These are phyloP conservation scores for Colletotrichum cuscutae DNA, from an alignment of 2,329 filamentous ascomycete genomes.

Conservation along the genomic window DNA sequence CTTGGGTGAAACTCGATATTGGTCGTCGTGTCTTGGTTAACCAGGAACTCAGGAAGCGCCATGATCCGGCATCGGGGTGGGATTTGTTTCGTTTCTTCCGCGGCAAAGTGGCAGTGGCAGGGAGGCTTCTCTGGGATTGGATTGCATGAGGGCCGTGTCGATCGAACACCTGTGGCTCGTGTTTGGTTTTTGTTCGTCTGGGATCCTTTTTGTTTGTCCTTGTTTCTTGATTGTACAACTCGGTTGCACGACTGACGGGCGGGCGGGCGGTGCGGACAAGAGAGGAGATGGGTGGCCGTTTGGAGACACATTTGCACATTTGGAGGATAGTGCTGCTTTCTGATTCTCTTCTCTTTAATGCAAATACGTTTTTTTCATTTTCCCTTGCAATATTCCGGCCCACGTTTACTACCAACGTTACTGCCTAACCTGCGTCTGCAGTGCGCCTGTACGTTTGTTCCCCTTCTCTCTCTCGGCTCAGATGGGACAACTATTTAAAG, in stretches of 20 bases:
- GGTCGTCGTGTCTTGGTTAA: neutral
- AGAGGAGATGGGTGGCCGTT: neutral
- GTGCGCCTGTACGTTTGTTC: neutral
- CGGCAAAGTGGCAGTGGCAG: neutral
- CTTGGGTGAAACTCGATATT: slow-evolving; percentile 1
- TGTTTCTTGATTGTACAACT: neutral
- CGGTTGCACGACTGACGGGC: neutral
- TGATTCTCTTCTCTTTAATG: neutral
- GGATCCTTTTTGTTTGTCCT: neutral
- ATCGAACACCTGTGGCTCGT: neutral
- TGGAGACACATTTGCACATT: neutral
- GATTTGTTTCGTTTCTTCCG: slow-evolving; percentile 5
- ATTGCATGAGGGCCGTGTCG: slow-evolving; percentile 6
- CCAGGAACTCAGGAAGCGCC: neutral
- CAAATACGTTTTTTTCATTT: slow-evolving; percentile 5
- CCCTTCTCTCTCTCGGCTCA: too few relatives aligned
- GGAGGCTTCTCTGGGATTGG: neutral
- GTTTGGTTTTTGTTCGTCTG: neutral
- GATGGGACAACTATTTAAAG: slow-evolving; percentile 19
- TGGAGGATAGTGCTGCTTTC: neutral
- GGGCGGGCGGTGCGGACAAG: neutral
- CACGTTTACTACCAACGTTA: neutral
- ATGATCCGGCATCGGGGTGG: neutral
- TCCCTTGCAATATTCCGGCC: neutral
- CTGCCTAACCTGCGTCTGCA: neutral